Evolutionary conservation across 306 rosid species (phyloP).

Genomic region (Parietaria judaica): DNA sequence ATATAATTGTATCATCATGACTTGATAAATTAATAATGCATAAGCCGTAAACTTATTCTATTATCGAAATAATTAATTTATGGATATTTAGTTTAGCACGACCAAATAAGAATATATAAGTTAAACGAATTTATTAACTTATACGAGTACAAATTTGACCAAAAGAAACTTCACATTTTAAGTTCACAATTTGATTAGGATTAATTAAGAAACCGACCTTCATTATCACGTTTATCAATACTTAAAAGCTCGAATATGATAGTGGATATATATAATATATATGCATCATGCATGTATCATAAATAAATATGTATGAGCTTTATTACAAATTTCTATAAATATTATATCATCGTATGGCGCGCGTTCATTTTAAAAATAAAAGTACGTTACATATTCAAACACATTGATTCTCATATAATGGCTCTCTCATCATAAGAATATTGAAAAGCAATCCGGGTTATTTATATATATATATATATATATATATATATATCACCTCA

Average conservation of each 20-base stretch:
- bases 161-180: not conserved
- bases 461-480: not conserved
- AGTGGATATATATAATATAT: not conserved
- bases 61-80: too few relatives aligned
- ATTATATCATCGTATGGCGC: not conserved
- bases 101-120: too few relatives aligned
- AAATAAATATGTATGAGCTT: not conserved
- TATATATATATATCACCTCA: constrained; percentile 1
- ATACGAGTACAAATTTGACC: too few relatives aligned
- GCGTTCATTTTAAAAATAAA: not conserved
- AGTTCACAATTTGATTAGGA: not conserved
- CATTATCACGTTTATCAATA: not conserved
- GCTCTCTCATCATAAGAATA: too few relatives aligned
- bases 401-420: constrained; percentile 3
- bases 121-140: too few relatives aligned
- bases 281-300: too few relatives aligned
- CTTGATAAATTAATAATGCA: too few relatives aligned
- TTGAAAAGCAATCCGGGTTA: too few relatives aligned
- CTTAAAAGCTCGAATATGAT: not conserved
- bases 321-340: not conserved
- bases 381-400: not conserved
- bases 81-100: too few relatives aligned
- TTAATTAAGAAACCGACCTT: not conserved
- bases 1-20: too few relatives aligned
- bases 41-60: too few relatives aligned